Conservation (phyloP, 2,329 filamentous ascomycete species). For the Fusarium abutilonis region DNA sequence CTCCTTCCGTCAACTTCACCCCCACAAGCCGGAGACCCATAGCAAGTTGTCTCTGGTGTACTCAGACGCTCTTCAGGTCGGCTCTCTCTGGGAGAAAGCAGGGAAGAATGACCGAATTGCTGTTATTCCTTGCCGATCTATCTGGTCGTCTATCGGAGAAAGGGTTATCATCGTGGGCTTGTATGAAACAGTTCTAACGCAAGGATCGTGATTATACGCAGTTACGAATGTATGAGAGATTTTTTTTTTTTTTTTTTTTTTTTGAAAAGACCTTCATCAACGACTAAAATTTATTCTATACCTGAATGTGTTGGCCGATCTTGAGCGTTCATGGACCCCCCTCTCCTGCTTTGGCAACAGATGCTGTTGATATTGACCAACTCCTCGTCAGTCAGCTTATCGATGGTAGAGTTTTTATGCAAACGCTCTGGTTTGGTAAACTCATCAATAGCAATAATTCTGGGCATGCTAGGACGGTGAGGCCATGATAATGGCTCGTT, state of each 20-base stretch:
- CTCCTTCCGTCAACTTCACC: constrained; percentile 39
- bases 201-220: constrained; percentile 25
- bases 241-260: too few relatives aligned
- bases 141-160: constrained; percentile 49
- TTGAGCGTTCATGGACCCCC: constrained; percentile 16
- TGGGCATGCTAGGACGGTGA: too few relatives aligned
- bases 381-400: too few relatives aligned
- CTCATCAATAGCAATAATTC: too few relatives aligned
- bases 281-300: background rate
- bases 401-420: too few relatives aligned
- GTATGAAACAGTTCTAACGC: constrained; percentile 41
- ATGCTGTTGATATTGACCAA: too few relatives aligned
- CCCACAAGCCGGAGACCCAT: constrained; percentile 14
- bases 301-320: background rate
- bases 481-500: too few relatives aligned
- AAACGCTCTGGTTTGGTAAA: too few relatives aligned
- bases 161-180: constrained; percentile 50
- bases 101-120: constrained; percentile 23
- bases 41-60: constrained; percentile 49
- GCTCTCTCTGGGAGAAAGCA: constrained; percentile 28
- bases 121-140: constrained; percentile 51
- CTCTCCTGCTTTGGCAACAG: too few relatives aligned
- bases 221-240: constrained; percentile 10
- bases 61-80: constrained; percentile 41
- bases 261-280: background rate